These are phyloP conservation scores for Sporobolomyces roseus DNA, from an alignment of 768 basidiomycete species.

Conservation along the genomic window DNA sequence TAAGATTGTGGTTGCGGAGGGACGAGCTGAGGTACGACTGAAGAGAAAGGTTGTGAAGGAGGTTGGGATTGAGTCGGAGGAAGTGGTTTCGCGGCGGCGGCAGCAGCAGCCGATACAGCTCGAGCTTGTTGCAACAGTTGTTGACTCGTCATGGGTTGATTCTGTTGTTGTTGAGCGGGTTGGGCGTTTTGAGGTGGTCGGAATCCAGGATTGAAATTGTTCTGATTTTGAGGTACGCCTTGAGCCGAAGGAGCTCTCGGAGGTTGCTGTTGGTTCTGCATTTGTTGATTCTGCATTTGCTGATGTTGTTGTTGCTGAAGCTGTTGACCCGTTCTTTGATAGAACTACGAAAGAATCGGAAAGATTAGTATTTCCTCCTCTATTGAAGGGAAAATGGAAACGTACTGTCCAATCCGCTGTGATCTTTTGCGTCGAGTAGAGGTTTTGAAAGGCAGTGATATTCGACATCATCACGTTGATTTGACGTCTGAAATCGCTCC, in stretches of 20 bases:
- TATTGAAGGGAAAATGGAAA: not conserved
- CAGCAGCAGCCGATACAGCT: conserved; percentile 19
- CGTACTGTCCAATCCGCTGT: conserved; percentile 17
- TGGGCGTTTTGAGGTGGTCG: too few species aligned
- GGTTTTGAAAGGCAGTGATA: conserved; percentile 15
- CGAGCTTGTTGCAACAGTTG: conserved; percentile 23
- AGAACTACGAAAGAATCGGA: conserved; percentile 8
- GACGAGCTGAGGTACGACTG: conserved; percentile 5
- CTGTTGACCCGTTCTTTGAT: conserved; percentile 5
- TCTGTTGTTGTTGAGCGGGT: conserved; percentile 7
- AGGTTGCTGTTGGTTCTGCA: conserved; percentile 11
- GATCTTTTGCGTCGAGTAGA: conserved; percentile 1
- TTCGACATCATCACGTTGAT: not conserved
- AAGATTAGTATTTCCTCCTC: not conserved
- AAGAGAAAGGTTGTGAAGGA: conserved; percentile 3
- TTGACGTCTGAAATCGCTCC: too few species aligned
- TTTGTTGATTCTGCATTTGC: conserved; percentile 5
- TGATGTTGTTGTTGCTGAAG: conserved; percentile 22
- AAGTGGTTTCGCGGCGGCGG: conserved; percentile 11
- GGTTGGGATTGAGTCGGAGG: not conserved
- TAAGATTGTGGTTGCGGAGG: conserved; percentile 6
- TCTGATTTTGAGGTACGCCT: not conserved
- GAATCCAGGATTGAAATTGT: too few species aligned
- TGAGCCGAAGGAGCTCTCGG: conserved; percentile 4
- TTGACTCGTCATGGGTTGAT: conserved; percentile 6